Evolutionary conservation across 768 basidiomycete genomes (phyloP), one percentile per base, ranked within the genome.

Genomic region (Clitopilus hobsonii): DNA sequence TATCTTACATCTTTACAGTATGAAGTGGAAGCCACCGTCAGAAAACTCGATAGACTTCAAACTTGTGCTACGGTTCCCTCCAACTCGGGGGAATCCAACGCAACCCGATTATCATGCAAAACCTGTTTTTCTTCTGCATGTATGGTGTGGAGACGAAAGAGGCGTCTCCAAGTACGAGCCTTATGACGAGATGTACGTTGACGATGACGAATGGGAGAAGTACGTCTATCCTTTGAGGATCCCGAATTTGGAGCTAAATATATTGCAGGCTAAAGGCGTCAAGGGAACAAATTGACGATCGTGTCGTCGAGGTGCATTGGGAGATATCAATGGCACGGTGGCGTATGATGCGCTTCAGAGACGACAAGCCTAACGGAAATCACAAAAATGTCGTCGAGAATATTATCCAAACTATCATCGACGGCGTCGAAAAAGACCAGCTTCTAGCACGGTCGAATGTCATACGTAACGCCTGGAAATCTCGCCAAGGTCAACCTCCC

Each of bases 31-130:
- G 69, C 94, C 95, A 1, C 94, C 97, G 0, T 91, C 89, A 1
- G 96, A 98, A 66, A 99, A 99, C 67, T 95, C 94, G 1, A 88
- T 98, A 63, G 97, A 99, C 69, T 98, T 99, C 77, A 93, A 94
- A 68, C 86, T 98, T 25, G 82, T 94, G 49, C 75, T 99, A n/a
- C 87, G 93, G 27, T 99, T 98, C 68, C 94, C 96, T 0, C 83
- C 93, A 1, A 68, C 71, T 3, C 65, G 67, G 14, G 71, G 72
- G 22, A 69, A 85, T 51, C 77, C 82, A 0, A 61, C 71, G 6
- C 70, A 84, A 61, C 90, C 94, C 0, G 94, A 98, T 63, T 89
- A 87, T 60, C 76, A 75, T 56, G 86, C 86, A 10, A 98, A 94
- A 67, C 97, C 97, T 1, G 65, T 89, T 3, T 98, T 98, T 67